Base-by-base conservation (phyloP, 805 yeast species). In the Komagataella ulmi region DNA sequence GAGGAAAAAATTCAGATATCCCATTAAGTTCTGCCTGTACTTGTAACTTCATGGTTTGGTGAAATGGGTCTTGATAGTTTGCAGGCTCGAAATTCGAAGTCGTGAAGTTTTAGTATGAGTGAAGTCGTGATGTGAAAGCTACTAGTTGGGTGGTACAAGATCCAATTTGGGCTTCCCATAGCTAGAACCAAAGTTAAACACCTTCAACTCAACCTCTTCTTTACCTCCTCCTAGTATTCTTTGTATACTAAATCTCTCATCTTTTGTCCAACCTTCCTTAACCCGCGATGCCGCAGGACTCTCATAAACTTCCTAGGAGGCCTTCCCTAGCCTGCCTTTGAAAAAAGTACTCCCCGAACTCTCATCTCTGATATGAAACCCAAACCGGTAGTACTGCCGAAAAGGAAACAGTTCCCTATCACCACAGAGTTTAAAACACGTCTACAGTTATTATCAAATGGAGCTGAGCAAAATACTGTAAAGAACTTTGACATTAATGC, bases 1-100 rank as follows among this genome's bases (percentile, higher is more conserved):
- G 65, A 3, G 91, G 85, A 48, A 67, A 67, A 7, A 61, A 54
- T 17, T 61, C 62, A 0, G 71, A 65, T 36, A 72, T 65, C 14
- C 68, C 69, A 49, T 57, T 61, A 8, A 72, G 53, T 14, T 63
- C 66, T 3, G 74, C 75, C 6, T 60, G 59, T 6, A 72, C 52
- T n/a, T 57, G 61, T 21, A 72, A 58, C 21, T 21, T 21, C 47
- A 45, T 45, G 17, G 30, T 6, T 14, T 45, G 17, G 47, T 21
- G 17, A 14, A 30, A 8, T 10, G 14, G 40, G 18, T 18, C 8
- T 10, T 10, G 14, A 30, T 10, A 30, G 14, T 30, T 30, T 30
- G 14, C 14, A 10, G 14, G 40, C 40, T 30, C 40, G 40, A 30
- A 30, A 7, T 30, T 30, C 14, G 14, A 14, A 10, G 14, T 14